Conservation (phyloP, 345 rosid species). For the Eucalyptus microcorys region DNA sequence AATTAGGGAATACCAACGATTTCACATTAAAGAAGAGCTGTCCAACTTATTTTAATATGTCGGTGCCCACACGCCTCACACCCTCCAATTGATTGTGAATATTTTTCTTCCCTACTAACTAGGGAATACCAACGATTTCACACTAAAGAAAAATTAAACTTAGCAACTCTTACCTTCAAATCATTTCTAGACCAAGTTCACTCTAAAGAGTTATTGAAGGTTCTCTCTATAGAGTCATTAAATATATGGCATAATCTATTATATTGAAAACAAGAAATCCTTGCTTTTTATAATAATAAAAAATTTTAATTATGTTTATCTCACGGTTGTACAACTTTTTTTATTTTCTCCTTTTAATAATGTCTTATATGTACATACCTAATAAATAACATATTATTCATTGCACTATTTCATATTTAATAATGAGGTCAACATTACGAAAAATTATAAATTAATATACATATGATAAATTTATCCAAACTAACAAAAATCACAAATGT, state of each 20-base stretch:
- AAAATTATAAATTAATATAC: accelerated
- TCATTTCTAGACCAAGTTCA: accelerated
- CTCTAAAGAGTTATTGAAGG: no score
- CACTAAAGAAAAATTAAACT: no score
- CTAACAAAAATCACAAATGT: accelerated
- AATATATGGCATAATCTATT: accelerated
- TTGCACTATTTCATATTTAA: accelerated
- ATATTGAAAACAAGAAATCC: not conserved
- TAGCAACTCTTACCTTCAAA: accelerated
- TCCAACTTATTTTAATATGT: no score
- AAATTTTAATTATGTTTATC: not conserved
- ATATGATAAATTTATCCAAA: accelerated
- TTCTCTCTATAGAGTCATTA: no score
- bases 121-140: no score
- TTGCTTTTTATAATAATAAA: not conserved
- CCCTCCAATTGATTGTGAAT: no score
- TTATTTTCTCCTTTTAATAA: not conserved
- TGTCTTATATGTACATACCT: not conserved
- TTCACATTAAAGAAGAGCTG: no score
- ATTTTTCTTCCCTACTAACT: no score
- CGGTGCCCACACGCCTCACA: accelerated
- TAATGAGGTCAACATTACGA: accelerated
- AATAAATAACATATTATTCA: not conserved
- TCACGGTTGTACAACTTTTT: accelerated
- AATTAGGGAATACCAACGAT: no score